These are phyloP conservation scores for Leptodermis oblonga DNA, from an alignment of 257 asterid genomes.

Conservation along the genomic window DNA sequence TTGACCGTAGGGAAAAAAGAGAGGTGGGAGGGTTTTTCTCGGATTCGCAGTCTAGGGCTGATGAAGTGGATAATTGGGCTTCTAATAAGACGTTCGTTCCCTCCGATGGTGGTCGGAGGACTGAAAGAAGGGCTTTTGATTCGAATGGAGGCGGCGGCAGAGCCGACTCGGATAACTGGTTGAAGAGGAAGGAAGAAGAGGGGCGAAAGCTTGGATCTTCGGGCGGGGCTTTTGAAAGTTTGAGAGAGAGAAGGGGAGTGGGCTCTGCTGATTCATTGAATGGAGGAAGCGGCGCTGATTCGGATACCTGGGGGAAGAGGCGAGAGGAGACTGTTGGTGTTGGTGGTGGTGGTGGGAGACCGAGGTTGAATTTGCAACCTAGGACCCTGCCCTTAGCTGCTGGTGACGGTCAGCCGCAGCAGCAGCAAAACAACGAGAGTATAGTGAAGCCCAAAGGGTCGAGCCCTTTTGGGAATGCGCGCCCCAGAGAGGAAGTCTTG, in stretches of 20 bases:
- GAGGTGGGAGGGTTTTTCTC: slow-evolving; percentile 76
- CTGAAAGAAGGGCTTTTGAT: slow-evolving; percentile 63
- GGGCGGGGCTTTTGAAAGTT: slow-evolving; percentile 75
- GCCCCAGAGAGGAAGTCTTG: slow-evolving; percentile 98
- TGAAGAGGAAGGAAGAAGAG: slow-evolving; percentile 67
- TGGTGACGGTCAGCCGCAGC: slow-evolving; percentile 13
- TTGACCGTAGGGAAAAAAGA: slow-evolving; percentile 76
- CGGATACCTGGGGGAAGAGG: slow-evolving; percentile 66
- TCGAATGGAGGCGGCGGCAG: slow-evolving; percentile 56
- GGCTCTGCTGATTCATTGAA: slow-evolving; percentile 38
- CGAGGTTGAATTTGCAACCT: slow-evolving; percentile 52
- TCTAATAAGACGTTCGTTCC: slow-evolving; percentile 67
- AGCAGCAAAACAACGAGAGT: slow-evolving; percentile 16
- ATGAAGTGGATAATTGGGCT: slow-evolving; percentile 84
- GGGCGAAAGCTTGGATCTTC: slow-evolving; percentile 28
- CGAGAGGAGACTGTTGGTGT: slow-evolving; percentile 64
- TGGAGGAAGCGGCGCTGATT: slow-evolving; percentile 28
- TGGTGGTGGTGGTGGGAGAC: slow-evolving; percentile 35
- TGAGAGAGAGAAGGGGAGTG: slow-evolving; percentile 64
- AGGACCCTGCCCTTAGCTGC: slow-evolving; percentile 39
- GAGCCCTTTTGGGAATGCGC: slow-evolving; percentile 85
- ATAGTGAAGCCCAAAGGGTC: slow-evolving; percentile 53
- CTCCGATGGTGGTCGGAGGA: slow-evolving; percentile 55
- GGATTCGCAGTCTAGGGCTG: slow-evolving; percentile 82
- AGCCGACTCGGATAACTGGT: slow-evolving; percentile 69